Evolutionary conservation across 805 yeast species (phyloP).

Genomic region (Candida boleticola): DNA sequence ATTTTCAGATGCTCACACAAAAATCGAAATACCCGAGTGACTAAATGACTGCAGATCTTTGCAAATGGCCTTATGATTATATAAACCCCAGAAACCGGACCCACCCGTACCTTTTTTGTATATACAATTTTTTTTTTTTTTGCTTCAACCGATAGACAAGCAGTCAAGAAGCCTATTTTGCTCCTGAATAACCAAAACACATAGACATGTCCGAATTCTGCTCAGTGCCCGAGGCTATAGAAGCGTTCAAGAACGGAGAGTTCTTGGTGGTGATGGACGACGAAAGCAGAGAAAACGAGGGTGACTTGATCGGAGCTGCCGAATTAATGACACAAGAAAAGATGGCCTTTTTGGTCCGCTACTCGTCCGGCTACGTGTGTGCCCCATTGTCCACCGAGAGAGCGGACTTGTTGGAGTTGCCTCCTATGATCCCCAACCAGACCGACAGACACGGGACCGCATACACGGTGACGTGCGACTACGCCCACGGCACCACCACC

Average conservation of each 20-base stretch:
- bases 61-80: too few relatives aligned
- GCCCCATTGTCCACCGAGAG: slow-evolving; percentile 76
- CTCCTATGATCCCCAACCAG: slow-evolving; percentile 64
- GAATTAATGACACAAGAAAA: slow-evolving; percentile 70
- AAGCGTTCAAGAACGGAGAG: slow-evolving; percentile 72
- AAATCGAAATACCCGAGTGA: too few relatives aligned
- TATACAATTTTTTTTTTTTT: too few relatives aligned
- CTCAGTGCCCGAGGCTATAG: slow-evolving; percentile 67
- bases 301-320: slow-evolving; percentile 95
- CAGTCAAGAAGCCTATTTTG: too few relatives aligned
- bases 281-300: slow-evolving; percentile 94
- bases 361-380: slow-evolving; percentile 90
- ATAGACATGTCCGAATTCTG: slow-evolving; percentile 35
- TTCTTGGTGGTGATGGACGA: slow-evolving; percentile 96
- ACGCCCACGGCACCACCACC: slow-evolving; percentile 85
- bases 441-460: slow-evolving; percentile 94
- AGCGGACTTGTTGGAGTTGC: slow-evolving; percentile 80
- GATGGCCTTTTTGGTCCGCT: slow-evolving; percentile 91
- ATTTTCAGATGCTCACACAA: too few relatives aligned
- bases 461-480: slow-evolving; percentile 90
- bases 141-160: too few relatives aligned
- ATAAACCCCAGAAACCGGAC: too few relatives aligned
- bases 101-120: too few relatives aligned
- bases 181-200: too few relatives aligned
- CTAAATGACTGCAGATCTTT: too few relatives aligned